phyloP scores from a whole-genome alignment of 176 grass and related monocot species.

The Lolium rigidum region DNA sequence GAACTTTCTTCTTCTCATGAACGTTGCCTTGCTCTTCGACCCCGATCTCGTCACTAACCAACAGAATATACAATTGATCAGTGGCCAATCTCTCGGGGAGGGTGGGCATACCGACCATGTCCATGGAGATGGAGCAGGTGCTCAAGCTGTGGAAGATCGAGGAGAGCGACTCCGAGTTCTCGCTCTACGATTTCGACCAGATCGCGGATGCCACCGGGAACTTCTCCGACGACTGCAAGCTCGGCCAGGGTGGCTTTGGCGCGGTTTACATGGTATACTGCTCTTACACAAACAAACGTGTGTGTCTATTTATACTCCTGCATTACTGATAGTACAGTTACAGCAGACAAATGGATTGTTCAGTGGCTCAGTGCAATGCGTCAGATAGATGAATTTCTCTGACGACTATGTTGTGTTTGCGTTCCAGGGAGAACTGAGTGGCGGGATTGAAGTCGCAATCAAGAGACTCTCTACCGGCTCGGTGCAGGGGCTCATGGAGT shows the following conservation, averaged over 20 bases:
- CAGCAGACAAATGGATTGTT: too few relatives aligned
- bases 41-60: background rate
- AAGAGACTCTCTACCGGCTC: constrained; percentile 59
- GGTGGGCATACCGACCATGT: constrained; percentile 53
- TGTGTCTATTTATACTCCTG: too few relatives aligned
- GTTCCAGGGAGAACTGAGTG: constrained; percentile 48
- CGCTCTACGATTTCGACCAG: constrained; percentile 51
- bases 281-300: background rate
- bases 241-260: constrained; percentile 72
- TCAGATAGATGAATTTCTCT: too few relatives aligned
- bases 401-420: background rate
- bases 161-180: constrained; percentile 54
- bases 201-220: constrained; percentile 47
- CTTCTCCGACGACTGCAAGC: constrained; percentile 55
- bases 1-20: too few relatives aligned
- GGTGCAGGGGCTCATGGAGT: constrained; percentile 61
- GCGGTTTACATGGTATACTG: constrained; percentile 58
- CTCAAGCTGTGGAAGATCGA: constrained; percentile 45
- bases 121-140: constrained; percentile 61
- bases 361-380: too few relatives aligned
- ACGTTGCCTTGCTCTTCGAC: too few relatives aligned
- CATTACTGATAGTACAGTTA: background rate
- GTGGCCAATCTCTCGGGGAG: constrained; percentile 28
- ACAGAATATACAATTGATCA: background rate
- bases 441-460: constrained; percentile 52